phyloP scores from a whole-genome alignment of 345 rosid genomes.

The Nasturtium officinale region DNA sequence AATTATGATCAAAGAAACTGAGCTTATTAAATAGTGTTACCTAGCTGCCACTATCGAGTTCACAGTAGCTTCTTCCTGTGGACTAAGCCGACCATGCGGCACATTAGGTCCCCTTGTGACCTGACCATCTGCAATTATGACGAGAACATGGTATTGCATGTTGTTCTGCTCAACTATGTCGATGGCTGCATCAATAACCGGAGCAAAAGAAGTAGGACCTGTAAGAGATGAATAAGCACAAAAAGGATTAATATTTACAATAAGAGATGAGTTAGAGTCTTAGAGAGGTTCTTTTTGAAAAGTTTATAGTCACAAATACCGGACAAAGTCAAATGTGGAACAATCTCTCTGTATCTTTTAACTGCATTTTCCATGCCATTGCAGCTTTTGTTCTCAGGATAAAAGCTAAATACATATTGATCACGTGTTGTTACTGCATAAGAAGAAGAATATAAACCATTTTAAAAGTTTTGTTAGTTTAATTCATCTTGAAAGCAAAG shows the following conservation, averaged over 20 bases:
- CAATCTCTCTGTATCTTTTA: conserved; percentile 71
- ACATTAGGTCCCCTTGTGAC: conserved; percentile 72
- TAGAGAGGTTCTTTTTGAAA: neutral
- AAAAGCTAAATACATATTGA: conserved; percentile 76
- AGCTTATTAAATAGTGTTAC: conserved; percentile 45
- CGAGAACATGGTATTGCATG: conserved; percentile 88
- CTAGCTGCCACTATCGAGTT: conserved; percentile 90
- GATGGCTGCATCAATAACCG: conserved; percentile 78
- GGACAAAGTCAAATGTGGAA: conserved; percentile 71
- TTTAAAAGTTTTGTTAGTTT: neutral
- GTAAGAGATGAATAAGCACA: neutral
- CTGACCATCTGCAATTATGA: conserved; percentile 96
- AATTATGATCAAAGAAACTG: neutral
- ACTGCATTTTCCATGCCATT: conserved; percentile 80
- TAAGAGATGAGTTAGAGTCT: conserved; percentile 7
- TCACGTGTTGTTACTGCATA: conserved; percentile 79
- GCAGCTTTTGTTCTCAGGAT: conserved; percentile 62
- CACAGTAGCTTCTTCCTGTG: conserved; percentile 83
- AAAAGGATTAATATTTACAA: neutral
- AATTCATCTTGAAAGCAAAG: conserved; percentile 10
- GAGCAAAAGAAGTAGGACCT: conserved; percentile 99
- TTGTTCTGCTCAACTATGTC: conserved; percentile 76
- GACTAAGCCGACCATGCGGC: conserved; percentile 64
- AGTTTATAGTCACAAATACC: conserved; percentile 48
- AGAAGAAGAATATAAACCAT: conserved; percentile 28